phyloP scores from a whole-genome alignment of 202 grass and related monocot genomes.

The Digitaria exilis region DNA sequence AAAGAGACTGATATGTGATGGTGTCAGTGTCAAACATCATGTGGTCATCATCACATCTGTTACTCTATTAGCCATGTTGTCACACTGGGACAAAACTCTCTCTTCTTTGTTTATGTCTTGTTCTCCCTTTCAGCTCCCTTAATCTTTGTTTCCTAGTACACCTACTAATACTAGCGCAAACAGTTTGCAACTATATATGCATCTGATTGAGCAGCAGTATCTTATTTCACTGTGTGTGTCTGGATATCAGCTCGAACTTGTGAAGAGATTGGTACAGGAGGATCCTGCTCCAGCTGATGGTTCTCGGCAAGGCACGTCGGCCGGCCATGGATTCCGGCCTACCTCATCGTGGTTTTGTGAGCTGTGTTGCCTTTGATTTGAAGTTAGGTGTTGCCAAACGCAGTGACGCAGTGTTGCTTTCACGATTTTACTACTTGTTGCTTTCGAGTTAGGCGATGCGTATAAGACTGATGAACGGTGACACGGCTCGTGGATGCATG shows the following conservation, averaged over 20 bases:
- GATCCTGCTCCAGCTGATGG: not conserved
- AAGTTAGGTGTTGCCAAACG: not conserved
- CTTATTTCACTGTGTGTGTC: not conserved
- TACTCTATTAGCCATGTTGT: constrained; percentile 3
- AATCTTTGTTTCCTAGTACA: not conserved
- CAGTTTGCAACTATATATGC: not conserved
- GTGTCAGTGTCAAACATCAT: not conserved
- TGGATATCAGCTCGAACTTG: not conserved
- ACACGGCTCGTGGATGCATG: not conserved
- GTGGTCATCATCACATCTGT: constrained; percentile 13
- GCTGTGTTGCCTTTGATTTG: not conserved
- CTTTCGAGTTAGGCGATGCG: not conserved
- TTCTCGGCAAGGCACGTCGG: constrained; percentile 5
- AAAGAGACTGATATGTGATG: constrained; percentile 16
- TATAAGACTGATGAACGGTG: not conserved
- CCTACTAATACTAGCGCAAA: not conserved
- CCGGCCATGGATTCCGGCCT: constrained; percentile 9
- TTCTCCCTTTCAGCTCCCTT: too few species aligned
- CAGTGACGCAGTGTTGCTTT: constrained; percentile 32
- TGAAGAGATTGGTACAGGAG: not conserved
- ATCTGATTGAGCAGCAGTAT: not conserved
- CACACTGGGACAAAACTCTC: constrained; percentile 10
- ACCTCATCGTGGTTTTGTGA: not conserved
- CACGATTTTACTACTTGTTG: not conserved
- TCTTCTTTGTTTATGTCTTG: not conserved